These are phyloP conservation scores for Leishmania aethiopica DNA, from an alignment of 208 protist species.

Conservation along the genomic window DNA sequence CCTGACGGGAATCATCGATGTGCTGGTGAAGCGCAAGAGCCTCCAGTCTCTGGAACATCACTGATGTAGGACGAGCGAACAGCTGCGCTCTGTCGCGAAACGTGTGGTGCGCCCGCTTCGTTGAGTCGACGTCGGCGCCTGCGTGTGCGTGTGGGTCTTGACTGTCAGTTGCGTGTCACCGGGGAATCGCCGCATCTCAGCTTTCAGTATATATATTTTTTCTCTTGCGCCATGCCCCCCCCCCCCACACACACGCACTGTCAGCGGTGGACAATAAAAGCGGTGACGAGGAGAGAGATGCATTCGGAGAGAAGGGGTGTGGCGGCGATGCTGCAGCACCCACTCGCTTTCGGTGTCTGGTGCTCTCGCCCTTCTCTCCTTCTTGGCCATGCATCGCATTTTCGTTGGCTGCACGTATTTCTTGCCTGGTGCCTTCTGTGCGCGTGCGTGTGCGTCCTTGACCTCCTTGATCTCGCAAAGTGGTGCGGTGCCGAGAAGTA, in stretches of 20 bases:
- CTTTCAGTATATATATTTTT: not conserved
- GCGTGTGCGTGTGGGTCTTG: not conserved
- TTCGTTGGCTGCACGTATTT: not conserved
- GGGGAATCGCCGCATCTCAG: not conserved
- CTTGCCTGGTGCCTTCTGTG: not conserved
- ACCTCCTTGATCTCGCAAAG: not conserved
- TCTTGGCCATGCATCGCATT: not conserved
- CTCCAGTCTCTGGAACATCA: slow-evolving; percentile 62
- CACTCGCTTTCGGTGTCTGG: not conserved
- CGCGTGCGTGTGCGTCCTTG: not conserved
- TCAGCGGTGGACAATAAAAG: not conserved
- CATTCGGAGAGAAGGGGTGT: not conserved
- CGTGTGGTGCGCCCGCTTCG: not conserved
- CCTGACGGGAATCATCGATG: slow-evolving; percentile 67
- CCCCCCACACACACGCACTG: not conserved
- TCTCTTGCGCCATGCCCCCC: not conserved
- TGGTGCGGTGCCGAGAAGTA: not conserved
- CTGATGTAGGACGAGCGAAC: not conserved
- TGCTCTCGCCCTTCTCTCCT: not conserved
- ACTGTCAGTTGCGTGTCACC: not conserved
- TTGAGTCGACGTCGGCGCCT: not conserved
- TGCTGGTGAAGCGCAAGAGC: slow-evolving; percentile 71
- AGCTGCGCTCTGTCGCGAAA: not conserved
- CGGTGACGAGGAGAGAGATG: not conserved
- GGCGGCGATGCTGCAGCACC: not conserved